Base-by-base conservation (phyloP, 768 basidiomycete species). In the Lyophyllum atratum region DNA sequence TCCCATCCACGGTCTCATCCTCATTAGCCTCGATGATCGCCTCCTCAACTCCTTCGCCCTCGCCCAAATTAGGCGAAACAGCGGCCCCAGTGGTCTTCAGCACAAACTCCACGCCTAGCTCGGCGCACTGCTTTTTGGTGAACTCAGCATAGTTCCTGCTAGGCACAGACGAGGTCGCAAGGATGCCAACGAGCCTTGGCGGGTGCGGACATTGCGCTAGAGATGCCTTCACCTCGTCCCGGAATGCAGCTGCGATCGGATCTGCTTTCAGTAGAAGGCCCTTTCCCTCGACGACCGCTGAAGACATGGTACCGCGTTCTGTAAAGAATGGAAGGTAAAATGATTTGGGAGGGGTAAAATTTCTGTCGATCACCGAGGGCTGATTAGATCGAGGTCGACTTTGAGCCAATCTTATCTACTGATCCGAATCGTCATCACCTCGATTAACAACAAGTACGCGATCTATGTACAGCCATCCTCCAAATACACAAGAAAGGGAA, bases 11-110 rank as follows among this genome's bases (percentile, higher is more conserved):
- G 54, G 76, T 79, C 14, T 77, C 76, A 66, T 98, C 95, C 59
- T 90, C 90, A 67, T 99, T 99, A 8, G 95, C 94, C 66, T 94
- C 92, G 29, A 98, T 87, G 63, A 98, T 96, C 8, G 92, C 95
- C 70, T 96, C 92, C 71, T 99, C 97, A 8, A 95, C 94, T 11
- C 92, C 95, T 28, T 95, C 93, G 0, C 92, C 92, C 44, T 92
- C 90, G 0, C 78, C 83, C 6, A 84, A 74, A 68, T 81, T 79
- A 3, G 75, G 76, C 22, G 79, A 78, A 22, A 79, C 72, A 4
- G 87, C 86, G 4, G 84, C 81, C 0, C 90, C 93, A 7, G 86
- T 87, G 58, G 75, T 77, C 64, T 85, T 86, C 56, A 99, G 78
- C 49, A 92, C 86, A 69, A 94, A 99, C 33, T 87, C 83, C 50